Conservation (phyloP, 768 basidiomycete genomes). For the Lepiota subincarnata region DNA sequence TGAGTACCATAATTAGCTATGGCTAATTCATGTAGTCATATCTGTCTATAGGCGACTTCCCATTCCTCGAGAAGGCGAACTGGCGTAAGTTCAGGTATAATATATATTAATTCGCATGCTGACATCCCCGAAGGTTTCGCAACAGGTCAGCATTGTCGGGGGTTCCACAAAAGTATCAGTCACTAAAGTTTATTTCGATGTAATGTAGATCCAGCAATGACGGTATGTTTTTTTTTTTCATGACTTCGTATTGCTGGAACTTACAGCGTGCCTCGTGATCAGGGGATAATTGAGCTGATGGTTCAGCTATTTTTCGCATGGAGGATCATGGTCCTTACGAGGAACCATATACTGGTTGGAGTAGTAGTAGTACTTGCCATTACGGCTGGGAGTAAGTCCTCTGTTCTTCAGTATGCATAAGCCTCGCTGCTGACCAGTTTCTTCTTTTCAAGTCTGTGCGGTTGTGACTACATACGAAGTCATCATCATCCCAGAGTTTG, state of each 20-base stretch:
- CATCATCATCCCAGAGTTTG: slow-evolving; percentile 20
- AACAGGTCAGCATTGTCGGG: slow-evolving; percentile 7
- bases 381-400: slow-evolving; percentile 19
- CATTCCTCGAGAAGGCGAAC: slow-evolving; percentile 8
- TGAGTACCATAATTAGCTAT: slow-evolving; percentile 14
- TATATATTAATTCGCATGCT: background rate
- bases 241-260: background rate
- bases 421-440: background rate
- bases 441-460: slow-evolving; percentile 19
- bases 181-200: background rate
- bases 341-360: slow-evolving; percentile 14
- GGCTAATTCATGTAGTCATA: background rate
- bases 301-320: slow-evolving; percentile 47
- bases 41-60: slow-evolving; percentile 14
- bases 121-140: slow-evolving; percentile 4
- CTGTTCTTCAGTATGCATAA: background rate
- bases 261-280: background rate
- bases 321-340: slow-evolving; percentile 28
- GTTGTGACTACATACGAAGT: slow-evolving; percentile 26
- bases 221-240: slow-evolving; percentile 23
- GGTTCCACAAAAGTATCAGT: background rate
- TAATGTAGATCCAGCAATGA: slow-evolving; percentile 39
- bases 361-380: slow-evolving; percentile 16
- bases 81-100: slow-evolving; percentile 7
- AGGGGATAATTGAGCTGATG: slow-evolving; percentile 41